Conservation (phyloP, 2,329 filamentous ascomycete genomes). For the Gnomoniopsis sp. region DNA sequence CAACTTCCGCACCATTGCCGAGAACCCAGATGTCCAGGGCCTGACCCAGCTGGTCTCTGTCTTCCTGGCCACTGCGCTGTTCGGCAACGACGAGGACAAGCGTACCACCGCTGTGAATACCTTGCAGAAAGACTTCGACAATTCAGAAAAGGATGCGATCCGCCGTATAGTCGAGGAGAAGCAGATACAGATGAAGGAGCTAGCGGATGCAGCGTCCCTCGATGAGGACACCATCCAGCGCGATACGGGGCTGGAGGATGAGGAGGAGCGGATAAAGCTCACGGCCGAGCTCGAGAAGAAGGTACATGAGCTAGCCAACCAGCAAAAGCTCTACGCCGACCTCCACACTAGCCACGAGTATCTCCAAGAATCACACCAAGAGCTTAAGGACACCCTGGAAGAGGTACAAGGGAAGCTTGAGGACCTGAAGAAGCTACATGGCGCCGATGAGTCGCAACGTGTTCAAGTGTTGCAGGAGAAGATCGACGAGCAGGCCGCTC, state of each 20-base stretch:
- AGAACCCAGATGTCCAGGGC: constrained; percentile 52
- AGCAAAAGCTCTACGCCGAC: constrained; percentile 56
- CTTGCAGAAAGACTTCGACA: constrained; percentile 27
- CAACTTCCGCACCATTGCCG: constrained; percentile 56
- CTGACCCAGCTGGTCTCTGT: constrained; percentile 42
- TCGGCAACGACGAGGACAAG: constrained; percentile 27
- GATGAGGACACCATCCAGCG: constrained; percentile 27
- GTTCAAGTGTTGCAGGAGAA: constrained; percentile 53
- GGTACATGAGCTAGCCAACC: constrained; percentile 37
- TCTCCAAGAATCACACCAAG: constrained; percentile 61
- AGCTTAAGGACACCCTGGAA: constrained; percentile 61
- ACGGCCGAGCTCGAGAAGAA: constrained; percentile 35
- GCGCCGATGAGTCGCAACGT: constrained; percentile 48
- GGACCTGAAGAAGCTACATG: constrained; percentile 45
- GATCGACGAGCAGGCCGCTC: constrained; percentile 64
- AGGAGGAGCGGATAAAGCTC: constrained; percentile 51
- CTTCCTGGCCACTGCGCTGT: constrained; percentile 27
- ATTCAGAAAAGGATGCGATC: constrained; percentile 41
- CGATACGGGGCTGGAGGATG: constrained; percentile 54
- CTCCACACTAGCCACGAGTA: constrained; percentile 58
- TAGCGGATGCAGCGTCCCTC: constrained; percentile 21
- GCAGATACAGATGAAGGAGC: constrained; percentile 39
- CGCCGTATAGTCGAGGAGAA: constrained; percentile 45
- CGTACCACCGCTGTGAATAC: constrained; percentile 26
- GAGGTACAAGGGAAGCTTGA: constrained; percentile 53